Evolutionary conservation across 352 stramenopile species (phyloP).

Genomic region (Globisporangium orthogonon): DNA sequence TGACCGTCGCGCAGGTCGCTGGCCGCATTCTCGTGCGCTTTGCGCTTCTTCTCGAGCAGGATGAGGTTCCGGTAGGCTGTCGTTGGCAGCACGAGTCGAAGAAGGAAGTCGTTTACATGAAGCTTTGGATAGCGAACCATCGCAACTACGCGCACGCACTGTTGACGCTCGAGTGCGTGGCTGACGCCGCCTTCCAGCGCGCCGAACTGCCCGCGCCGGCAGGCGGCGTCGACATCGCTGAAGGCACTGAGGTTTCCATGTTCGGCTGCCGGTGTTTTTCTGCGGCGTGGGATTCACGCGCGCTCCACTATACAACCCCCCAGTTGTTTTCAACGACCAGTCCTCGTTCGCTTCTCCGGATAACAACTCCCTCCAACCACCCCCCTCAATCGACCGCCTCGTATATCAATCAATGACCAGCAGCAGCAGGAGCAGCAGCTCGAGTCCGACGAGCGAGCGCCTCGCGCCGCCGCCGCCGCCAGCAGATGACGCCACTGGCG

Average conservation of each 20-base stretch:
- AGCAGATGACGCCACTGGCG: background rate
- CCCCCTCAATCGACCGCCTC: background rate
- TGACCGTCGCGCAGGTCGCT: conserved; percentile 26
- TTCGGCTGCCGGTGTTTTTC: background rate
- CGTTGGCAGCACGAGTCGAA: background rate
- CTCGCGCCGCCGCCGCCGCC: background rate
- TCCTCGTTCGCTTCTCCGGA: too few species aligned
- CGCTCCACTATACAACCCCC: background rate
- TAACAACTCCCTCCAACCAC: too few species aligned
- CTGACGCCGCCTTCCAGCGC: conserved; percentile 13
- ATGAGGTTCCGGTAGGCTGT: conserved; percentile 40
- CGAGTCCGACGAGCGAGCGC: background rate
- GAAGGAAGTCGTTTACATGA: background rate
- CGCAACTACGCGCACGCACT: conserved; percentile 13
- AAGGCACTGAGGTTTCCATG: background rate
- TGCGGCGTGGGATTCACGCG: background rate
- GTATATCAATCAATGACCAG: background rate
- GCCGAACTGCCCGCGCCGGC: background rate
- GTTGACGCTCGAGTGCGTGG: conserved; percentile 14
- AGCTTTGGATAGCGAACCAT: background rate
- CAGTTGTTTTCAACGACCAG: too few species aligned
- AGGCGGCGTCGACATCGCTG: background rate
- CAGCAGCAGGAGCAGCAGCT: too few species aligned
- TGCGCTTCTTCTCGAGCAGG: conserved; percentile 48
- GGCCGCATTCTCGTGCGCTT: conserved; percentile 34